Base-by-base conservation (phyloP, 2,329 filamentous ascomycete genomes). In the Arthrinium phaeospermum region DNA sequence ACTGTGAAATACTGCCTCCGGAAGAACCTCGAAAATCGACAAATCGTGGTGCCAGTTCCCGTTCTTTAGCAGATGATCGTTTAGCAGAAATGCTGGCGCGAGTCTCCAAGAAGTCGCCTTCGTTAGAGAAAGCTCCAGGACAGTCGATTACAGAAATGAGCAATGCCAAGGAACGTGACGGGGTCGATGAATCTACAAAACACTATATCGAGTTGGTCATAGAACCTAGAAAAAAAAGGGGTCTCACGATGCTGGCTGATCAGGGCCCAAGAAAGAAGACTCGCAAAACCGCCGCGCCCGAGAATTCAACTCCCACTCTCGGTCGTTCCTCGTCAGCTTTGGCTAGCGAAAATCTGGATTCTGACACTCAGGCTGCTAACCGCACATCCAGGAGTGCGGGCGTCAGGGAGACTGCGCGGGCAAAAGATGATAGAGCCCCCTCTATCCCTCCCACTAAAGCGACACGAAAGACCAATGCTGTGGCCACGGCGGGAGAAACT, bases 131-230 rank as follows among this genome's bases (percentile, higher is more conserved):
- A n/a, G 41, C 34, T 22, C 22, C 57, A 41, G 30, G 19, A 34
- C 57, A 41, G 10, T 24, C 57, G n/a, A 19, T 64, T n/a, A 22
- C 57, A n/a, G 34, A 37, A n/a, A 8, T n/a, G 41, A 34, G 57
- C 19, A 41, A 24, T 2, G n/a, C 22, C 34, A 41, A 46, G 22
- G 53, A n/a, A 27, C 24, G 16, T 34, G n/a, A 44, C 51, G 57
- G 34, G 24, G 4, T 22, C 27, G 22, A 30, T 27, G 14, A 13
- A 34, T 46, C 45, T 47, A 27, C 75, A 22, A 76, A 82, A 71
- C 82, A 79, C 12, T 83, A 83, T 68, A 85, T 85, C 24, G 84
- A 86, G 73, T 78, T 89, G 47, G 83, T 84, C 10, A 86, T 89
- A 70, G 85, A 82, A 73, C 80, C 85, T 24, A 82, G 84, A 72